A percentile compares a stretch with the other conserved stretches of the same genome.
Evolutionary conservation across 1,284 basidiomycete species (phyloP).

Genomic region (Ceratobasidium sp.): DNA sequence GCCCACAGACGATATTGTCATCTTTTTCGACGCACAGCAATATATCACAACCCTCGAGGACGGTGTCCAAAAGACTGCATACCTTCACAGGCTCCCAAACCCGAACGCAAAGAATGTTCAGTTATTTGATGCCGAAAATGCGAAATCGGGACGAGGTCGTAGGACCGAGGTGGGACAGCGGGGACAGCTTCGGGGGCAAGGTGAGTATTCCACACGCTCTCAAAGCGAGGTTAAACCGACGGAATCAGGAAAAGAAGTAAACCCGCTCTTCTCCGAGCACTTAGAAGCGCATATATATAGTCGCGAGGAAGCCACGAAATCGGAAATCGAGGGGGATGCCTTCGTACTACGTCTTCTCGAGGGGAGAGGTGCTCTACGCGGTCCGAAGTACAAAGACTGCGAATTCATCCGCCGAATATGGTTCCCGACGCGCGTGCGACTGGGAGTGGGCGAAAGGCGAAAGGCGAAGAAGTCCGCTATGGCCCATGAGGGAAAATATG

Average conservation of each 20-base stretch:
- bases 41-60: not conserved
- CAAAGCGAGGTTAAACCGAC: not conserved
- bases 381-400: slow-evolving; percentile 25
- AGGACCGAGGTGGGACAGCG: not conserved
- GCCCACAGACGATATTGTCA: not conserved
- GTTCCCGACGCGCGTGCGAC: slow-evolving; percentile 43
- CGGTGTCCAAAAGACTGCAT: slow-evolving; percentile 1
- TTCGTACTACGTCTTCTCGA: slow-evolving; percentile 46
- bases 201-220: not conserved
- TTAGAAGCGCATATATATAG: slow-evolving; percentile 20
- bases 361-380: slow-evolving; percentile 30
- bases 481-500: not conserved
- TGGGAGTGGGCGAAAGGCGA: slow-evolving; percentile 1
- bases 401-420: slow-evolving; percentile 46
- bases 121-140: slow-evolving; percentile 5
- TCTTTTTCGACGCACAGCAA: slow-evolving; percentile 2
- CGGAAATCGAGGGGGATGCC: slow-evolving; percentile 35
- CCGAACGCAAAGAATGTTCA: not conserved
- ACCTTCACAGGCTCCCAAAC: not conserved
- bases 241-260: not conserved
- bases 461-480: not conserved
- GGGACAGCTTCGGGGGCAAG: slow-evolving; percentile 7
- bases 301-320: slow-evolving; percentile 40
- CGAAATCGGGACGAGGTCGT: not conserved
- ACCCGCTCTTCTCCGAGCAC: not conserved